Evolutionary conservation across 2,329 filamentous ascomycete species (phyloP).

Genomic region (Golovinomyces cichoracearum): DNA sequence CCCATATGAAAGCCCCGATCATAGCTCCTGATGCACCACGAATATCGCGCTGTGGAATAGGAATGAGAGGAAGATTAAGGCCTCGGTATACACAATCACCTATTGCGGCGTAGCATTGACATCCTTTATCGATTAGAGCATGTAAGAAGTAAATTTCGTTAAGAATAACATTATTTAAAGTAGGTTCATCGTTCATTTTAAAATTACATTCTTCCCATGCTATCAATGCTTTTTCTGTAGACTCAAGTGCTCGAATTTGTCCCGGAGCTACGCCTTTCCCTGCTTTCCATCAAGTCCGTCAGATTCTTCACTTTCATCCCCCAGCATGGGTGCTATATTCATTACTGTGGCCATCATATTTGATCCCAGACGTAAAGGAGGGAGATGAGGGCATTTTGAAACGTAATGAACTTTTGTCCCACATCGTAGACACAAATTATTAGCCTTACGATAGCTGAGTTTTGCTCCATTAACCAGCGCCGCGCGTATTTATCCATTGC

Average conservation of each 20-base stretch:
- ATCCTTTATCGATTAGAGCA: not conserved
- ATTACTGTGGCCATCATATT: not conserved
- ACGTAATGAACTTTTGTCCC: not conserved
- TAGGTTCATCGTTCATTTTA: not conserved
- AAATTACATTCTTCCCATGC: not conserved
- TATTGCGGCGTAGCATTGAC: not conserved
- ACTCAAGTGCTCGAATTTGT: not conserved
- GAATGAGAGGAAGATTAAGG: not conserved
- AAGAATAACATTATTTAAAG: not conserved
- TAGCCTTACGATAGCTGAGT: not conserved
- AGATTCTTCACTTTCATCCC: not conserved
- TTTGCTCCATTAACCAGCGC: not conserved
- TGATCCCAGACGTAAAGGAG: not conserved
- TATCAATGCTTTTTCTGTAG: not conserved
- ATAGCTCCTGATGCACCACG: not conserved
- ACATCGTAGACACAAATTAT: not conserved
- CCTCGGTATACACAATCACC: not conserved
- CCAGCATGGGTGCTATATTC: not conserved
- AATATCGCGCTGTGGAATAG: not conserved
- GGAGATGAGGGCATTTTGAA: not conserved
- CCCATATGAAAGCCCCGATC: not conserved
- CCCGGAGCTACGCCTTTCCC: not conserved
- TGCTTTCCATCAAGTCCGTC: not conserved
- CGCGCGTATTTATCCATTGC: not conserved
- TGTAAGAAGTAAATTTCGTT: not conserved